phyloP scores from a whole-genome alignment of 306 rosid genomes.

The Medicago arabica region DNA sequence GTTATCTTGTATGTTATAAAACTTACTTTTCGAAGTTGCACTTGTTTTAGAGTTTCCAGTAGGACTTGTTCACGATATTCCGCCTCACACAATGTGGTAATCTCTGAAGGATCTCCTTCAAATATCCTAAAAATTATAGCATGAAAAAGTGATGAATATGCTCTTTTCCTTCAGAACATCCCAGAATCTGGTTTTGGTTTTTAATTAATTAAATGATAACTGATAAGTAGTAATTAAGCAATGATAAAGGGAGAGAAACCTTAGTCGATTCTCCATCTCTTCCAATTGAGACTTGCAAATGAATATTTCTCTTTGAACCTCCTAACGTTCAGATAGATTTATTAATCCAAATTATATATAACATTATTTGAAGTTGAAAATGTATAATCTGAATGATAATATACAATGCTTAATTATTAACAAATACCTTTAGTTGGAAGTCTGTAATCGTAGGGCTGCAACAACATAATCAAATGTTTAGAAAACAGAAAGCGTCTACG shows the following conservation, averaged over 20 bases:
- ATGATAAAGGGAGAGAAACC: conserved; percentile 41
- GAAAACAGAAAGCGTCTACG: not conserved
- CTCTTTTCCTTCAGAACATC: not conserved
- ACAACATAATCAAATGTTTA: conserved; percentile 7
- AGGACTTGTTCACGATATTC: conserved; percentile 58
- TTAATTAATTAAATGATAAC: not conserved
- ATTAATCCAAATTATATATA: not conserved
- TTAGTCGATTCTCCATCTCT: conserved; percentile 57
- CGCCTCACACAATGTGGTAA: conserved; percentile 55
- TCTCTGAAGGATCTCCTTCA: conserved; percentile 68
- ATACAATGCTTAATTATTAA: not conserved
- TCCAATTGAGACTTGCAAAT: conserved; percentile 52
- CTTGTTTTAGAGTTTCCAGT: conserved; percentile 54
- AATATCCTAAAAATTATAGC: conserved; percentile 50
- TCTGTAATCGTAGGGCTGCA: conserved; percentile 50
- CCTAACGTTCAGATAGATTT: conserved; percentile 43
- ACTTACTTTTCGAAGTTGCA: conserved; percentile 54
- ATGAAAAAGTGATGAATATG: conserved; percentile 2
- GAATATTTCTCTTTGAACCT: conserved; percentile 53
- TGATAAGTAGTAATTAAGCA: not conserved
- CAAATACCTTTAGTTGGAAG: conserved; percentile 61
- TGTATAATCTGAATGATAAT: not conserved
- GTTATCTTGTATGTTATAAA: not conserved
- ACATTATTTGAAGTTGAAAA: conserved; percentile 19
- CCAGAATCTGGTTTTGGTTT: conserved; percentile 16